Percentiles rank a stretch among this genome's conserved stretches.
Conservation (phyloP, 1,284 basidiomycete genomes). For the Neotropicomus parvogracilis region DNA sequence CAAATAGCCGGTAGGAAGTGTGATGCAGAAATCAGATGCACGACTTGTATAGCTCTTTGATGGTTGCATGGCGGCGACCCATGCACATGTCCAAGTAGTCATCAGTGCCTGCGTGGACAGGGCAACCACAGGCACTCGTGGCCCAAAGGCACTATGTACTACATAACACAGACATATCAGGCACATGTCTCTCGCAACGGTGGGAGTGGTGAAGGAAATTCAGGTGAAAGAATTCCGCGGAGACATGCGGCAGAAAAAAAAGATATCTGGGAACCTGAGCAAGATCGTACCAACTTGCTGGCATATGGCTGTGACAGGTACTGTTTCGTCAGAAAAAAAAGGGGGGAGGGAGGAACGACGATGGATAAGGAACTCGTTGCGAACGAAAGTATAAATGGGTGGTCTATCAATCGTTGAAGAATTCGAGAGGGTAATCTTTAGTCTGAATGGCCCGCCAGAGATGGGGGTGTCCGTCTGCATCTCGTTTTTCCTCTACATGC, state of each 20-base stretch:
- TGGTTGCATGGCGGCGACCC: conserved; percentile 1
- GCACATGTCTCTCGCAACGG: conserved; percentile 3
- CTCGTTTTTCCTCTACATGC: conserved; percentile 55
- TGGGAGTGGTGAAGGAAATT: conserved; percentile 9
- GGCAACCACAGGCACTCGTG: background rate
- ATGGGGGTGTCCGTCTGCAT: conserved; percentile 50
- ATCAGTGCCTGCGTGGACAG: conserved; percentile 6
- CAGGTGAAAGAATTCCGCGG: conserved; percentile 9
- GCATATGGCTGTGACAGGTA: conserved; percentile 16
- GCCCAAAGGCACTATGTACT: background rate
- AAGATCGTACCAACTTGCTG: conserved; percentile 4
- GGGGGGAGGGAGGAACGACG: background rate
- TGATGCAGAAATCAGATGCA: too few species aligned
- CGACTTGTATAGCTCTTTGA: too few species aligned
- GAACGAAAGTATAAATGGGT: background rate
- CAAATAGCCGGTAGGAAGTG: background rate
- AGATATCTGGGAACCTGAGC: conserved; percentile 5
- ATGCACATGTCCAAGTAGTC: background rate
- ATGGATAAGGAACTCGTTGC: background rate
- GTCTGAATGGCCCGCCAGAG: conserved; percentile 65
- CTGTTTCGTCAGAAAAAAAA: conserved; percentile 19
- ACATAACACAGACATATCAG: conserved; percentile 14
- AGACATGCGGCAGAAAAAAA: conserved; percentile 3
- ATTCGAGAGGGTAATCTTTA: conserved; percentile 54
- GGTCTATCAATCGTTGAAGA: conserved; percentile 50